Conservation (phyloP, 495 filamentous ascomycete species). For the Penicillium roqueforti region DNA sequence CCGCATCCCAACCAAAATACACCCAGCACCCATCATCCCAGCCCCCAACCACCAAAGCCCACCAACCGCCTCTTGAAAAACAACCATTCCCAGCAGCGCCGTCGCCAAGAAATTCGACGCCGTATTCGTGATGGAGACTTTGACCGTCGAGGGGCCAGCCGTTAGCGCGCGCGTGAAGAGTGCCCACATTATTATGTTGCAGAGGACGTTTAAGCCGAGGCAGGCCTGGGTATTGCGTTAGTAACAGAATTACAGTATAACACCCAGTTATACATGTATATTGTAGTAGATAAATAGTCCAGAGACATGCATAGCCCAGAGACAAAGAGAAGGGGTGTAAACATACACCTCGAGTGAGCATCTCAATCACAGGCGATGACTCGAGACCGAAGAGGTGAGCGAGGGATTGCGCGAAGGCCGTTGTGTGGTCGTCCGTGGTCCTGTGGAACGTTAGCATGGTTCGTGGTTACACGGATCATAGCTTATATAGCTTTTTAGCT, state of each 20-base stretch:
- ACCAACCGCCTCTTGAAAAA: conserved; percentile 69
- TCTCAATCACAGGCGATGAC: conserved; percentile 56
- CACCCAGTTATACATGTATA: background rate
- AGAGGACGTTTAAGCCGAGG: conserved; percentile 81
- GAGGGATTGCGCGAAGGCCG: conserved; percentile 60
- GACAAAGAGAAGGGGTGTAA: background rate
- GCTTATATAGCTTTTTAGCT: background rate
- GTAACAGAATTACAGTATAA: conserved; percentile 3
- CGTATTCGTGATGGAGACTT: conserved; percentile 91
- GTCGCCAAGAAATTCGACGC: conserved; percentile 89
- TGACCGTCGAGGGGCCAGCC: conserved; percentile 75
- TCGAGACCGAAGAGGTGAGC: conserved; percentile 53
- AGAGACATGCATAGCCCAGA: too few relatives aligned
- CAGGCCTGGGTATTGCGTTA: conserved; percentile 54
- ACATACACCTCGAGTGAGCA: conserved; percentile 66
- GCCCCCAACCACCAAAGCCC: conserved; percentile 89
- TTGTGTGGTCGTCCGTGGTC: conserved; percentile 81
- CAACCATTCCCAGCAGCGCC: conserved; percentile 70
- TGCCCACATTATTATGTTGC: conserved; percentile 94
- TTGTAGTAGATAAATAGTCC: background rate
- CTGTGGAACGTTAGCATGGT: conserved; percentile 37
- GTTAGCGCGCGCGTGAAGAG: conserved; percentile 80
- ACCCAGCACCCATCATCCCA: conserved; percentile 76
- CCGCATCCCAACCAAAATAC: conserved; percentile 82
- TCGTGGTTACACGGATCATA: background rate